A percentile compares a stretch with the other conserved stretches of the same genome.
Conservation (phyloP, 495 filamentous ascomycete species). For the Penicillium steckii region DNA sequence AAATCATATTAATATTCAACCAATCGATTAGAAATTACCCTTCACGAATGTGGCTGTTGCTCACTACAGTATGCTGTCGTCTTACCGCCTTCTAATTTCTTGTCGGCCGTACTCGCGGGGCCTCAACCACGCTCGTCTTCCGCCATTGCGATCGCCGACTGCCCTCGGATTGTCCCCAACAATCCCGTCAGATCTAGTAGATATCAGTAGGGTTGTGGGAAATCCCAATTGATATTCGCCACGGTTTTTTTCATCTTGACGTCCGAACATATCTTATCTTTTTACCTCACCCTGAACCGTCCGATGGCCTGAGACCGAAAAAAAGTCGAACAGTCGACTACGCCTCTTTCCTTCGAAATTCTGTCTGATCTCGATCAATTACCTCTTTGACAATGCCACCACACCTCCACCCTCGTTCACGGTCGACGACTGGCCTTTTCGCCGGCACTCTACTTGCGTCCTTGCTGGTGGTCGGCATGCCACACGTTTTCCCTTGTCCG, state of each 20-base stretch:
- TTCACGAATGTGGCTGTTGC: no score
- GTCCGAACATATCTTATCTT: not conserved
- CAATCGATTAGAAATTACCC: no score
- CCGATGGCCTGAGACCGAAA: slow-evolving; percentile 22
- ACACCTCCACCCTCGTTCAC: slow-evolving; percentile 88
- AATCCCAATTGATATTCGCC: slow-evolving; percentile 14
- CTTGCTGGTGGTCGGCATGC: slow-evolving; percentile 87
- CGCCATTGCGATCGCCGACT: slow-evolving; percentile 32
- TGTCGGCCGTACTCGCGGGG: no score
- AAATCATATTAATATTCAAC: no score
- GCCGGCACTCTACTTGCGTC: slow-evolving; percentile 88
- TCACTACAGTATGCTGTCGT: no score
- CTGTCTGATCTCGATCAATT: not conserved
- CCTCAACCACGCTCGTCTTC: no score
- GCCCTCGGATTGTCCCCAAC: slow-evolving; percentile 38
- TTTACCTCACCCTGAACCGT: not conserved
- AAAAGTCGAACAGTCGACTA: slow-evolving; percentile 17
- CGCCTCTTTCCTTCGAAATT: slow-evolving; percentile 3
- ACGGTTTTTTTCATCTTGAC: not conserved
- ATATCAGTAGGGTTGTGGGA: not conserved
- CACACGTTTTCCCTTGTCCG: slow-evolving; percentile 92
- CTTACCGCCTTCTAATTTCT: no score
- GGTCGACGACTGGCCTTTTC: slow-evolving; percentile 88
- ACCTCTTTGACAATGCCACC: slow-evolving; percentile 68
- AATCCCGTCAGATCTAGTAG: slow-evolving; percentile 5